phyloP scores from a whole-genome alignment of 352 stramenopile genomes.

The Pythium insidiosum region DNA sequence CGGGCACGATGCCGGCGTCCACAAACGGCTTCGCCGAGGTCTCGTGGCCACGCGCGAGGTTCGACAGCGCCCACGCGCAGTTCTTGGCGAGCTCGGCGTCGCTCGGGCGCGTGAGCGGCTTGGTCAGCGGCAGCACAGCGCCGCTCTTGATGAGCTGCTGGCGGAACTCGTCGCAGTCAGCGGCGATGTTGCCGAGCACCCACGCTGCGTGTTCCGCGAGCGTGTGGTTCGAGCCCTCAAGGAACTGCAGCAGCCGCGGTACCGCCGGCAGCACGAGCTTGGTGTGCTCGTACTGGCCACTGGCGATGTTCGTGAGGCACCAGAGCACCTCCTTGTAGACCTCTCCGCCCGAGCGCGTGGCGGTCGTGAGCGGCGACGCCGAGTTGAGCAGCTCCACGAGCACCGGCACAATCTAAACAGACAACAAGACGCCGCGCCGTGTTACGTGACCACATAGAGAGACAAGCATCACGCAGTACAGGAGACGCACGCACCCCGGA shows the following conservation, averaged over 20 bases:
- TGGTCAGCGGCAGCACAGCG: slow-evolving; percentile 37
- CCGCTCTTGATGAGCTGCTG: slow-evolving; percentile 66
- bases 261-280: slow-evolving; percentile 73
- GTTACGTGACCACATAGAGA: background rate
- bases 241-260: slow-evolving; percentile 61
- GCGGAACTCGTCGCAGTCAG: slow-evolving; percentile 80
- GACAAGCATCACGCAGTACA: no score
- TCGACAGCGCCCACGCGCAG: slow-evolving; percentile 73
- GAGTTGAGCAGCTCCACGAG: slow-evolving; percentile 61
- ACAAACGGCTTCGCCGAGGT: slow-evolving; percentile 73
- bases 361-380: slow-evolving; percentile 48
- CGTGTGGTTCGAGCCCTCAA: slow-evolving; percentile 41
- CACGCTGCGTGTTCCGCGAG: slow-evolving; percentile 74
- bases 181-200: slow-evolving; percentile 81
- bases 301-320: slow-evolving; percentile 81
- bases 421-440: background rate
- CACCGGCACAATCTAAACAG: slow-evolving; percentile 52
- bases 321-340: slow-evolving; percentile 76
- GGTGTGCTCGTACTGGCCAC: slow-evolving; percentile 77
- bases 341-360: slow-evolving; percentile 53
- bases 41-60: slow-evolving; percentile 71
- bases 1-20: slow-evolving; percentile 49
- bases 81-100: slow-evolving; percentile 32
- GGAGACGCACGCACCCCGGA: slow-evolving; percentile 63
- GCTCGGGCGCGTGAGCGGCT: slow-evolving; percentile 20